Percentiles rank a stretch among this genome's conserved stretches.
Conservation (phyloP, 2,329 filamentous ascomycete species). For the Pyricularia grisea region DNA sequence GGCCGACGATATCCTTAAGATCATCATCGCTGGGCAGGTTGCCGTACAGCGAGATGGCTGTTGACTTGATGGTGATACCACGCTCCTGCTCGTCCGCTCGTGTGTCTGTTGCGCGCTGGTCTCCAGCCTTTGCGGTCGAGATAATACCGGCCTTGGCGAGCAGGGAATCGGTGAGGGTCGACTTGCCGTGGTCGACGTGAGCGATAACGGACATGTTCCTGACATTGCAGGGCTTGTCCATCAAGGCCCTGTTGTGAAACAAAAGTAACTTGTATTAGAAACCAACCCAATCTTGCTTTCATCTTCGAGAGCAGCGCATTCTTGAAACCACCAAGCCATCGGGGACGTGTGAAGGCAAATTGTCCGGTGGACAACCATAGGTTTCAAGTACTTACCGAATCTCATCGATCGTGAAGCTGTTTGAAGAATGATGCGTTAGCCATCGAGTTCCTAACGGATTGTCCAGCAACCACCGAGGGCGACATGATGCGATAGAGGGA, state of each 20-base stretch:
- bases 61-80: conserved; percentile 99
- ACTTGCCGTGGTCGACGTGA: conserved; percentile 99
- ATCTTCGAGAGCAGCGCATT: neutral
- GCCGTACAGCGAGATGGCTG: conserved; percentile 96
- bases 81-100: conserved; percentile 97
- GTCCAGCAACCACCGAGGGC: neutral
- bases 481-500: neutral
- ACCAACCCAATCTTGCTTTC: neutral
- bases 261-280: neutral
- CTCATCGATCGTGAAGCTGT: conserved; percentile 79
- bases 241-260: conserved; percentile 1
- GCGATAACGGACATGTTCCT: conserved; percentile 99
- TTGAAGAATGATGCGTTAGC: neutral
- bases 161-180: conserved; percentile 97
- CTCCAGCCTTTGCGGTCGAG: conserved; percentile 93
- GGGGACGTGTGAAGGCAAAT: neutral
- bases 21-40: conserved; percentile 73
- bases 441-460: neutral
- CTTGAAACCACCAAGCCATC: neutral
- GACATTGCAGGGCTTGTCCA: conserved; percentile 68
- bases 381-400: conserved; percentile 46
- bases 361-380: conserved; percentile 3
- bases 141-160: conserved; percentile 99
- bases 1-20: conserved; percentile 84
- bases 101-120: conserved; percentile 93